These are phyloP conservation scores for Eimeria maxima DNA, from an alignment of 169 alveolate species.

Conservation along the genomic window DNA sequence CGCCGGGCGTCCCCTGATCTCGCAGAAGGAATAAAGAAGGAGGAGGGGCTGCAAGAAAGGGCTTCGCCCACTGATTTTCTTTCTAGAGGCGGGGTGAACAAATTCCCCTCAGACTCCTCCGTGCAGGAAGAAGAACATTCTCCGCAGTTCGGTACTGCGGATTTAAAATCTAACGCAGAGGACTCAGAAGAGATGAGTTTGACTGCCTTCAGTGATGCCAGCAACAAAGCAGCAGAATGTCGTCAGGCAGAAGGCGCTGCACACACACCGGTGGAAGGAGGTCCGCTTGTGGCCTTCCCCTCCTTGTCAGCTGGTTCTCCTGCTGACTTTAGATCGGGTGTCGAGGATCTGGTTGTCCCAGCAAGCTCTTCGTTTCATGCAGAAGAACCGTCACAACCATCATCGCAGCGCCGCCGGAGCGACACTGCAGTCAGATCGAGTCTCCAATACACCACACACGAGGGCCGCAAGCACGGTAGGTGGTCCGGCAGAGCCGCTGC, in stretches of 20 bases:
- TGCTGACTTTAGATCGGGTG: neutral
- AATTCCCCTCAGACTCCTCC: neutral
- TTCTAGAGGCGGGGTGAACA: neutral
- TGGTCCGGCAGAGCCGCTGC: neutral
- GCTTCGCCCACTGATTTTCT: neutral
- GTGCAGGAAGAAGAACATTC: neutral
- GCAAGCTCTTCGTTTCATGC: neutral
- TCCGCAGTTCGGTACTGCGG: slow-evolving; percentile 19
- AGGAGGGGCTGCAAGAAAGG: neutral
- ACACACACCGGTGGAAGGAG: neutral
- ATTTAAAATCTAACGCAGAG: neutral
- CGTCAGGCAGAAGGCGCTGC: neutral
- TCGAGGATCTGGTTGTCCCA: neutral
- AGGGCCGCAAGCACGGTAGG: neutral
- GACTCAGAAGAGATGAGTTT: neutral
- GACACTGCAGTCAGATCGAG: neutral
- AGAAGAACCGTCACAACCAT: neutral
- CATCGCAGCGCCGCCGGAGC: slow-evolving; percentile 48
- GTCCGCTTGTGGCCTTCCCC: slow-evolving; percentile 47
- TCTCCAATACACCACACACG: neutral
- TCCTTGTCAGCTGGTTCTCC: slow-evolving; percentile 55
- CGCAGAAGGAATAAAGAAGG: neutral
- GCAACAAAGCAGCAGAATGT: neutral
- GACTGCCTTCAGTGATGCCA: neutral
- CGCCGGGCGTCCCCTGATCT: slow-evolving; percentile 11